phyloP scores from a whole-genome alignment of 305 asterid genomes.

The Fraxinus paxiana region DNA sequence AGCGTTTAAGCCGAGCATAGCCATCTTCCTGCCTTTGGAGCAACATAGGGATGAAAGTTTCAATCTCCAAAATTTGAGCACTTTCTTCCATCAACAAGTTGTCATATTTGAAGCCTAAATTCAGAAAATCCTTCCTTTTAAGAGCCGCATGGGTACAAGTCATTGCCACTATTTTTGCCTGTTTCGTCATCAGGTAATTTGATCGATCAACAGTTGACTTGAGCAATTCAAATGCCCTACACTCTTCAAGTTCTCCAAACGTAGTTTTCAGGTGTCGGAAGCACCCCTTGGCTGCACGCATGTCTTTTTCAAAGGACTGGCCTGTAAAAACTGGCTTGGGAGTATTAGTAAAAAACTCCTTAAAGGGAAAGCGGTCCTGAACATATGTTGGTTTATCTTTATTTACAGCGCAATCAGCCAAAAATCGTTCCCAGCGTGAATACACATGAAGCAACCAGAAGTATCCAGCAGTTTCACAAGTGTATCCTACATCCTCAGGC shows the following conservation, averaged over 20 bases:
- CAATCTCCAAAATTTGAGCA: conserved; percentile 97
- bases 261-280: conserved; percentile 82
- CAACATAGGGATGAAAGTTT: conserved; percentile 94
- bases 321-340: conserved; percentile 73
- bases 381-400: conserved; percentile 63
- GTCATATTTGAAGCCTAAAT: conserved; percentile 89
- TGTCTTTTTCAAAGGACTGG: conserved; percentile 69
- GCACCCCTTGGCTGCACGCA: conserved; percentile 92
- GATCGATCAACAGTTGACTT: conserved; percentile 92
- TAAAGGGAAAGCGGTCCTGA: conserved; percentile 82
- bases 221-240: conserved; percentile 94
- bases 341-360: conserved; percentile 78
- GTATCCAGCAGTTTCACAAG: conserved; percentile 96
- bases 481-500: conserved; percentile 95
- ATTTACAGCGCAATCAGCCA: conserved; percentile 69
- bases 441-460: conserved; percentile 96
- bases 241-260: conserved; percentile 98
- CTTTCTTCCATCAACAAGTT: conserved; percentile 97
- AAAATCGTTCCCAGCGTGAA: conserved; percentile 92
- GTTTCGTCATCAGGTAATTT: conserved; percentile 94
- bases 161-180: conserved; percentile 99
- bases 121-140: conserved; percentile 88
- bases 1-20: conserved; percentile 93
- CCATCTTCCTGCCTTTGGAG: conserved; percentile 99
- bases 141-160: conserved; percentile 99